Conservation (phyloP, 305 asterid genomes). For the Fraxinus nigra region DNA sequence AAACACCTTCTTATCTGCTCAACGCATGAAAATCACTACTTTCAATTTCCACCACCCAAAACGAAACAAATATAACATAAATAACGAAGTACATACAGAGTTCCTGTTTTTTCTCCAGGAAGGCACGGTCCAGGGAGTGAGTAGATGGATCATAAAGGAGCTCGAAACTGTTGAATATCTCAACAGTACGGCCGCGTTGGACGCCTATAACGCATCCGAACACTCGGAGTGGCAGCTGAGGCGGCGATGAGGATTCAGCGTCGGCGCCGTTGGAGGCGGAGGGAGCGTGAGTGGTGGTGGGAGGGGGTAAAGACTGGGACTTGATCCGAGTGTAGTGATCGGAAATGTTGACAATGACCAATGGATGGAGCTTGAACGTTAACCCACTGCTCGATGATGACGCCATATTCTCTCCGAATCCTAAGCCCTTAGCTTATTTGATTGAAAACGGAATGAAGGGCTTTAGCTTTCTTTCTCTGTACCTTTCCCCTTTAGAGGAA, state of each 20-base stretch:
- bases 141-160: slow-evolving; percentile 67
- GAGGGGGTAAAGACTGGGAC: slow-evolving; percentile 63
- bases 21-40: slow-evolving; percentile 5
- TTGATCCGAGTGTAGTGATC: slow-evolving; percentile 92
- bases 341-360: slow-evolving; percentile 89
- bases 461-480: neutral
- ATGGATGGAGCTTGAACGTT: slow-evolving; percentile 92
- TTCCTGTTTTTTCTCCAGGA: slow-evolving; percentile 91
- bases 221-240: slow-evolving; percentile 53
- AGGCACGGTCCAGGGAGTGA: slow-evolving; percentile 72
- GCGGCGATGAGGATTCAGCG: slow-evolving; percentile 19
- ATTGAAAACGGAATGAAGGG: neutral
- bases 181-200: slow-evolving; percentile 90
- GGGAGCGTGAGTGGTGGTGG: slow-evolving; percentile 31
- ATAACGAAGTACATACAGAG: slow-evolving; percentile 46
- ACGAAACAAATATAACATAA: neutral
- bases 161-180: slow-evolving; percentile 94
- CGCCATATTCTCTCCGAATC: slow-evolving; percentile 48
- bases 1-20: slow-evolving; percentile 91
- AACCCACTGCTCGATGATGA: slow-evolving; percentile 94
- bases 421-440: neutral
- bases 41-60: neutral
- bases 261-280: slow-evolving; percentile 31
- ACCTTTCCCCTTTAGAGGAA: neutral
- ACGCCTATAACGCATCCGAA: slow-evolving; percentile 96